Percentiles rank a stretch among this genome's conserved stretches.
These are phyloP conservation scores for Penstemon barbatus DNA, from an alignment of 257 asterid species.

Conservation along the genomic window DNA sequence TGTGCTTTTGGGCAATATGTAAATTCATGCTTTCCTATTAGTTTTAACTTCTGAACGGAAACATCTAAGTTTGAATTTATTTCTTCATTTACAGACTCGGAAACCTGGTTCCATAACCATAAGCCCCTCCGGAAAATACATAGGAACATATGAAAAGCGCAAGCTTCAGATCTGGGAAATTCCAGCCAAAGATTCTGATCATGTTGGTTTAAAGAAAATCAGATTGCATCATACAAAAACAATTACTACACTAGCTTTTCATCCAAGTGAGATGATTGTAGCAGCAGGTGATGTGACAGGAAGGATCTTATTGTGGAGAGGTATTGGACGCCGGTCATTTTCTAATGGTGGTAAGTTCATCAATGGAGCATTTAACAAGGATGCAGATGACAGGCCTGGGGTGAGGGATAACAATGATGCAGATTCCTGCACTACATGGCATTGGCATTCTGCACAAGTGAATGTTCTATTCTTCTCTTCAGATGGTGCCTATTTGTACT, in stretches of 20 bases:
- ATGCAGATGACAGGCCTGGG: slow-evolving; percentile 76
- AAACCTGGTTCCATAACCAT: slow-evolving; percentile 46
- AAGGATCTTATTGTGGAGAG: slow-evolving; percentile 92
- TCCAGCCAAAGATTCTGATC: slow-evolving; percentile 65
- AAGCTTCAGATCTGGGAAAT: slow-evolving; percentile 80
- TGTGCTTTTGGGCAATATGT: slow-evolving; percentile 15
- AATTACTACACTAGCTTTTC: slow-evolving; percentile 77
- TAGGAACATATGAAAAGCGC: slow-evolving; percentile 63
- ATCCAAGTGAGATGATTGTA: slow-evolving; percentile 75
- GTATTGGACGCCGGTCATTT: slow-evolving; percentile 57
- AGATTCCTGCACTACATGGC: slow-evolving; percentile 91
- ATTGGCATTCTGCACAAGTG: slow-evolving; percentile 94
- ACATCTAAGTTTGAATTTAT: slow-evolving; percentile 11
- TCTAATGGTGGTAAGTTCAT: slow-evolving; percentile 31
- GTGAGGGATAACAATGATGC: slow-evolving; percentile 77
- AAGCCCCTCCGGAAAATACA: slow-evolving; percentile 64
- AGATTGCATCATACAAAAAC: slow-evolving; percentile 79
- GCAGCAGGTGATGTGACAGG: slow-evolving; percentile 97
- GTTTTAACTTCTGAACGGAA: slow-evolving; percentile 8
- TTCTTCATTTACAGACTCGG: slow-evolving; percentile 46
- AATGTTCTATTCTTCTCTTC: slow-evolving; percentile 82
- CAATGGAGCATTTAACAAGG: slow-evolving; percentile 37
- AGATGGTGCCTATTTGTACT: slow-evolving; percentile 89
- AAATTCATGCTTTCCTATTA: not conserved
- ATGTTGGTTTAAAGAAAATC: slow-evolving; percentile 45